These are phyloP conservation scores for Sclerotinia subarctica DNA, from an alignment of 2,329 filamentous ascomycete species.

Conservation along the genomic window DNA sequence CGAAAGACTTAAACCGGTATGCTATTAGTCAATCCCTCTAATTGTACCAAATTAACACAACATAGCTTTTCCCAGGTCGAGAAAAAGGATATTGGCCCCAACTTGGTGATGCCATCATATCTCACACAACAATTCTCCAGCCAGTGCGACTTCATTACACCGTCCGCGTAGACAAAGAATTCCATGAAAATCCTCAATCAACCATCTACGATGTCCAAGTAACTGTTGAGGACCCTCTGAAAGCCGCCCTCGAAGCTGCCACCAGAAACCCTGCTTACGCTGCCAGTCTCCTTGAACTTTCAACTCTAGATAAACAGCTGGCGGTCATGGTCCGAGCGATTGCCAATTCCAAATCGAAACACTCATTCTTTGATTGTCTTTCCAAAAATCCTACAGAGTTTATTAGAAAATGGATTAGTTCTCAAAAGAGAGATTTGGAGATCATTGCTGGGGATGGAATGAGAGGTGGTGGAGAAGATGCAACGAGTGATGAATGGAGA, in stretches of 20 bases:
- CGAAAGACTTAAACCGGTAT: conserved; percentile 71
- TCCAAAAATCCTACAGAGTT: conserved; percentile 81
- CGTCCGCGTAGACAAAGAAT: conserved; percentile 84
- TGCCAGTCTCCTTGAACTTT: conserved; percentile 71
- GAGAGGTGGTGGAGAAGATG: conserved; percentile 56
- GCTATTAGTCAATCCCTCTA: conserved; percentile 33
- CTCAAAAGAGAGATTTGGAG: conserved; percentile 63
- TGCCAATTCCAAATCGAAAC: conserved; percentile 81
- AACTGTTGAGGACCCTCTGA: conserved; percentile 77
- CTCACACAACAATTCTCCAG: conserved; percentile 74
- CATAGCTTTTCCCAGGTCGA: conserved; percentile 38
- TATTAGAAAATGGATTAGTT: conserved; percentile 82
- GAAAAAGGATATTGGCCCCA: conserved; percentile 83
- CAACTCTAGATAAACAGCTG: conserved; percentile 77
- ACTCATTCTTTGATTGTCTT: conserved; percentile 78
- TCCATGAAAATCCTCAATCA: conserved; percentile 69
- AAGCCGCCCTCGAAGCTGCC: conserved; percentile 61
- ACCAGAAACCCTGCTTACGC: conserved; percentile 69
- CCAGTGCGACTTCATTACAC: conserved; percentile 87
- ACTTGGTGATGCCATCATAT: conserved; percentile 74
- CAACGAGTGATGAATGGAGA: conserved; percentile 65
- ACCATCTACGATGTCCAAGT: conserved; percentile 91
- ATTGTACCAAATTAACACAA: conserved; percentile 29
- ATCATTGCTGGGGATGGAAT: conserved; percentile 37
- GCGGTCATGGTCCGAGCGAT: conserved; percentile 80